Evolutionary conservation across 2,329 filamentous ascomycete genomes (phyloP), one percentile per base, ranked within the genome.

Genomic region (Magnaporthales sp.): DNA sequence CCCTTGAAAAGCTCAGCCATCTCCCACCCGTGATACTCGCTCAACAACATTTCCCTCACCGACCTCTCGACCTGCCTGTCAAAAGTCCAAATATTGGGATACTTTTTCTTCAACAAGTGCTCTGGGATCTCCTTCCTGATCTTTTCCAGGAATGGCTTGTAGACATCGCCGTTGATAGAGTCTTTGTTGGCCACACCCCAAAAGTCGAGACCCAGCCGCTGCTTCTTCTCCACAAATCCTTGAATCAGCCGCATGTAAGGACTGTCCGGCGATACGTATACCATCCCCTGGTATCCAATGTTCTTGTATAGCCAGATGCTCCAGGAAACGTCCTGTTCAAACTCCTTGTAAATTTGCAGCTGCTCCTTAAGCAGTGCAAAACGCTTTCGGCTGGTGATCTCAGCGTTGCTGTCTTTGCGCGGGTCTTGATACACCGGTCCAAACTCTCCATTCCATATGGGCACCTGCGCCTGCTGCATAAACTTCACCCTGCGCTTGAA

Each of bases 151-250:
- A 81, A 75, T 0, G 79, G 78, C 4, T 70, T 72, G 68, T 79
- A 80, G 0, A 83, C 78, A 1, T 32, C 61, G 30, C 19, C 4
- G 68, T 81, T 76, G 8, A 71, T 73, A 5, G 73, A 72, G 54
- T 73, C 69, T 54, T 70, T 73, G 68, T 70, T 72, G 63, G 69
- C 74, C 65, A 66, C 75, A 30, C 83, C 84, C 84, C 84, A 86
- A 15, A 78, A 79, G 70, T 86, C 84, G 3, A 86, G 75, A 63
- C 82, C 80, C 19, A 84, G 75, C 0, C 72, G 70, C 22, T 79
- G 77, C 72, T 87, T 86, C 74, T 85, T 86, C 61, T 80, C 78
- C 2, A 86, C 73, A 69, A 86, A 84, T 0, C 80, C 78, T 27
- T 77, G 71, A 61, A 86, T 79, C 1, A 80, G 78, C 51, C 76